Evolutionary conservation across 192 early-diverging fungal genomes (phyloP).

Genomic region (Geranomyces michiganensis): DNA sequence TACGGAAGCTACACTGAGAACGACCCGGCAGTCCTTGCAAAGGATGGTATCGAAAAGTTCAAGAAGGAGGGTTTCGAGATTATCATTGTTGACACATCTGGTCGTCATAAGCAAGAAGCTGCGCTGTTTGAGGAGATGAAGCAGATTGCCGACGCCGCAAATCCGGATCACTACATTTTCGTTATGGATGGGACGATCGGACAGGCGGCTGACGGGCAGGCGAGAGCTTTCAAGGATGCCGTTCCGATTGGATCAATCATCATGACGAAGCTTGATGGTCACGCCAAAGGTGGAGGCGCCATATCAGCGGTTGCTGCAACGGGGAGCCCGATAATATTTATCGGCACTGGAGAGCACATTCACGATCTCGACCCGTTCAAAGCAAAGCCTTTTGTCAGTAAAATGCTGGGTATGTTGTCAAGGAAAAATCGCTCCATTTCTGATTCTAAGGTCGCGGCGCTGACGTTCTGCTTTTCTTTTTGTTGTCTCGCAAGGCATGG

Average conservation of each 20-base stretch:
- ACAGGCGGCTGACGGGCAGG: constrained; percentile 93
- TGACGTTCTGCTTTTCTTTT: constrained; percentile 2
- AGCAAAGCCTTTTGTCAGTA: constrained; percentile 85
- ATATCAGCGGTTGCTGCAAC: constrained; percentile 97
- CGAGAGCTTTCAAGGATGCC: constrained; percentile 88
- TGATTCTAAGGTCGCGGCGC: no score
- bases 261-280: constrained; percentile 97
- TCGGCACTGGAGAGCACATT: constrained; percentile 96
- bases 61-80: constrained; percentile 92
- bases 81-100: constrained; percentile 98
- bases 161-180: constrained; percentile 90
- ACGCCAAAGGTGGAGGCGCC: constrained; percentile 98
- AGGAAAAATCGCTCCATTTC: no score
- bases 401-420: constrained; percentile 69
- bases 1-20: constrained; percentile 92
- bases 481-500: constrained; percentile 78
- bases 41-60: constrained; percentile 92
- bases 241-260: constrained; percentile 94
- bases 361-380: constrained; percentile 92
- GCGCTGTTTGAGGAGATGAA: constrained; percentile 97
- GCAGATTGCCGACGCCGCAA: constrained; percentile 84
- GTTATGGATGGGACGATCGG: constrained; percentile 99
- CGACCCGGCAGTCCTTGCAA: constrained; percentile 88
- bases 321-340: constrained; percentile 89
- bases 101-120: constrained; percentile 91